Evolutionary conservation across 2,329 filamentous ascomycete species (phyloP).

Genomic region (Epicoccum sorghinum): DNA sequence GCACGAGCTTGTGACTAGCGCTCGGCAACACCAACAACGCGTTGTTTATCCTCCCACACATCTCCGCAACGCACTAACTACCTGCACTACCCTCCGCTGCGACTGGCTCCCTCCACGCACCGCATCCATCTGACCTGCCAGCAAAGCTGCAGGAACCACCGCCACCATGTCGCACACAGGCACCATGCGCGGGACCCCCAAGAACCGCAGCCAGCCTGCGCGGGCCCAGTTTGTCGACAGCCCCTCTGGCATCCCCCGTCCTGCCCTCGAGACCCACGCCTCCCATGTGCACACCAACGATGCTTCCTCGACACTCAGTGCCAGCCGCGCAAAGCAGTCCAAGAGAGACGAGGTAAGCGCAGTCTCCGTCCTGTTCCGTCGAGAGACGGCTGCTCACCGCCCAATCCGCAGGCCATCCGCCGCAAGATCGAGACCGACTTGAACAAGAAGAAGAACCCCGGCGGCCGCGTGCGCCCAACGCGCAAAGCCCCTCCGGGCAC

Average conservation of each 20-base stretch:
- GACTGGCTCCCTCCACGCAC: conserved; percentile 9
- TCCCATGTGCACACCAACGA: conserved; percentile 62
- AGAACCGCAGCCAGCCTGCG: conserved; percentile 60
- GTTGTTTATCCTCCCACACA: conserved; percentile 5
- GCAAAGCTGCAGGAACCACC: conserved; percentile 17
- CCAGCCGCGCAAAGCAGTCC: conserved; percentile 92
- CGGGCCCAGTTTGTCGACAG: conserved; percentile 61
- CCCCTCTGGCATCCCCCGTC: conserved; percentile 74
- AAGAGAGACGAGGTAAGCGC: conserved; percentile 94
- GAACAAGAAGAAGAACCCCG: conserved; percentile 91
- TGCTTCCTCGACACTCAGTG: conserved; percentile 76
- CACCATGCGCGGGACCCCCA: conserved; percentile 74
- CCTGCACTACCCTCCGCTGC: conserved; percentile 1
- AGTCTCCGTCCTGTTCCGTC: neutral
- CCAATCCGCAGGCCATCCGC: conserved; percentile 77
- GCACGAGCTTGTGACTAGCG: conserved; percentile 14
- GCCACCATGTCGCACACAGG: conserved; percentile 64
- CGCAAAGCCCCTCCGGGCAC: conserved; percentile 96
- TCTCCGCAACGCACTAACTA: conserved; percentile 1
- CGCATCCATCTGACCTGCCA: conserved; percentile 14
- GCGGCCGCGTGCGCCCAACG: conserved; percentile 78
- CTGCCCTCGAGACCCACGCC: conserved; percentile 65
- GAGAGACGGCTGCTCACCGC: conserved; percentile 7
- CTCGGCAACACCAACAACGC: conserved; percentile 9
- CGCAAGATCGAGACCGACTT: conserved; percentile 96